Conservation (phyloP, 2,329 filamentous ascomycete genomes). For the Fusarium coffeatum region DNA sequence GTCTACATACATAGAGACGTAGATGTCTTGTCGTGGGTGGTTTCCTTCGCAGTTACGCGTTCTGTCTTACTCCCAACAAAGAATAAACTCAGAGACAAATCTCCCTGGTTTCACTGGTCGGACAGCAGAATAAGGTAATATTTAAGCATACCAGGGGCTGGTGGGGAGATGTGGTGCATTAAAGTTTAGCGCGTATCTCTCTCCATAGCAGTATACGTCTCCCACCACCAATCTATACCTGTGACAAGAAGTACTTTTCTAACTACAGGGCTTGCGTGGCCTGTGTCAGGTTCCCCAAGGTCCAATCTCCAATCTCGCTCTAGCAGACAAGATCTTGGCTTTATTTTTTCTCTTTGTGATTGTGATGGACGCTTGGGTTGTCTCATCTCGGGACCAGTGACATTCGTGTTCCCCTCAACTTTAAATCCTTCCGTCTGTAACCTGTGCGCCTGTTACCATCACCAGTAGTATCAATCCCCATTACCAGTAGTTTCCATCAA, state of each 20-base stretch:
- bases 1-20: no score
- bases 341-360: conserved; percentile 17
- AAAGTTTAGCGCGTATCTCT: conserved; percentile 35
- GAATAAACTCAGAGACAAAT: conserved; percentile 4
- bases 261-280: conserved; percentile 32
- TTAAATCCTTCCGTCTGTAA: background rate
- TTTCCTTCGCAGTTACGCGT: background rate
- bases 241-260: background rate
- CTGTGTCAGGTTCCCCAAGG: conserved; percentile 11
- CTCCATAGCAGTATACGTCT: background rate
- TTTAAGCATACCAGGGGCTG: conserved; percentile 46
- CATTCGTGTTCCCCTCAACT: background rate
- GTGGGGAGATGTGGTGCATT: conserved; percentile 33
- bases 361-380: conserved; percentile 8
- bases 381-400: conserved; percentile 7
- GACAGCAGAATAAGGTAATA: conserved; percentile 45
- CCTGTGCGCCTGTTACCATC: background rate
- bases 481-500: background rate
- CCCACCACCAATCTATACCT: no score
- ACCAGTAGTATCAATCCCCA: background rate
- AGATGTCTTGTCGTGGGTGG: no score
- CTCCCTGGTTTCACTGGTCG: conserved; percentile 31
- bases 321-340: conserved; percentile 20
- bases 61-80: background rate
- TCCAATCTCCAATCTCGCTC: conserved; percentile 12